These are phyloP conservation scores for Phytophthora ohioensis DNA, from an alignment of 352 stramenopile species.

Conservation along the genomic window DNA sequence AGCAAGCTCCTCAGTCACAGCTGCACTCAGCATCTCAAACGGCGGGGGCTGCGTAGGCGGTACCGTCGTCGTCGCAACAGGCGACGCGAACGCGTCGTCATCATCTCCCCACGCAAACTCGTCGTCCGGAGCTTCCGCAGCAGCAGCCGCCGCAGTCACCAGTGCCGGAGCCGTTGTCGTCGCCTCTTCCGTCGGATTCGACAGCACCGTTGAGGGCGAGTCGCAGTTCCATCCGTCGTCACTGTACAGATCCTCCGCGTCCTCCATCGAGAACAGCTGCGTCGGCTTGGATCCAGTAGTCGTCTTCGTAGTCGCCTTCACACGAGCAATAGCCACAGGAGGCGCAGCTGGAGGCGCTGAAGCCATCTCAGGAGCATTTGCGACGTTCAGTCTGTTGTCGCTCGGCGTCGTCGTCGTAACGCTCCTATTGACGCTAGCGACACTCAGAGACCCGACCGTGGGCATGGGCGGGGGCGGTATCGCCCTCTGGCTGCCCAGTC, in stretches of 20 bases:
- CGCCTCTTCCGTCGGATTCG: constrained; percentile 36
- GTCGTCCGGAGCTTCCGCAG: constrained; percentile 18
- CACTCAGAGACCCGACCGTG: constrained; percentile 18
- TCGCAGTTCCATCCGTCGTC: constrained; percentile 81
- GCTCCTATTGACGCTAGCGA: constrained; percentile 24
- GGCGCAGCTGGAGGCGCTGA: background rate
- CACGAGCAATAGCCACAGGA: constrained; percentile 1
- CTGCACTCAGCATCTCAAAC: background rate
- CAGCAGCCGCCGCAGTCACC: constrained; percentile 2
- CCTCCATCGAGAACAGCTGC: constrained; percentile 84
- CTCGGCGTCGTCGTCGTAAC: constrained; percentile 10
- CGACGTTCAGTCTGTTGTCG: background rate
- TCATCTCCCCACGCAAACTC: constrained; percentile 65
- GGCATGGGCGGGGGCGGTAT: constrained; percentile 9
- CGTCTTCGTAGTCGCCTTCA: constrained; percentile 2
- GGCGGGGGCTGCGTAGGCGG: constrained; percentile 12
- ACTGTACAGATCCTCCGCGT: constrained; percentile 67
- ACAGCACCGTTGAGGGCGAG: constrained; percentile 76
- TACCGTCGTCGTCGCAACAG: constrained; percentile 18
- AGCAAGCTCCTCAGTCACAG: constrained; percentile 1
- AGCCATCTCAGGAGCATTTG: background rate
- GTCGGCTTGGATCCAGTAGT: constrained; percentile 32
- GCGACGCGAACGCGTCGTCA: constrained; percentile 40
- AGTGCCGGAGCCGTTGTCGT: constrained; percentile 5
- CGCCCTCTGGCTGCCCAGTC: constrained; percentile 26